Conservation (phyloP, 352 stramenopile genomes). For the Globisporangium yorkense region DNA sequence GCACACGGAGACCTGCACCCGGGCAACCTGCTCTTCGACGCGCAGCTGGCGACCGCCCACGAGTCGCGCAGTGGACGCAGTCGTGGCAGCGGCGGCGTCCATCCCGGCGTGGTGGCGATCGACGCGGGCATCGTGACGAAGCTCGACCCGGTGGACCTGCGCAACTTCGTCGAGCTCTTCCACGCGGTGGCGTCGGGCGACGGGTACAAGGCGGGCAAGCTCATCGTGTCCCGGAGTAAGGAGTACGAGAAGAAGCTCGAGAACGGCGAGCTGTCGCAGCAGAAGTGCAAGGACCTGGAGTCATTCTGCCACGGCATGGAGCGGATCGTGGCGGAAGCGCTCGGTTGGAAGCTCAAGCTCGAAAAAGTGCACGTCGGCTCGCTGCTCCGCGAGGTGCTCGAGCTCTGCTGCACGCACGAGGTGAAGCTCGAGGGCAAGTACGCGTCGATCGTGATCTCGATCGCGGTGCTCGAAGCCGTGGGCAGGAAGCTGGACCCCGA, state of each 20-base stretch:
- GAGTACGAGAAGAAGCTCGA: constrained; percentile 17
- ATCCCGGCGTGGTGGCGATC: constrained; percentile 60
- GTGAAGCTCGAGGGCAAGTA: constrained; percentile 94
- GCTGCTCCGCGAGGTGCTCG: constrained; percentile 71
- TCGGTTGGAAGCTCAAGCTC: constrained; percentile 57
- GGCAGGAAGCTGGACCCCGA: constrained; percentile 88
- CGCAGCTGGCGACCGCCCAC: background rate
- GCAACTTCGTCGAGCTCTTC: constrained; percentile 86
- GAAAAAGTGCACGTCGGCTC: constrained; percentile 74
- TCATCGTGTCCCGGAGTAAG: constrained; percentile 71
- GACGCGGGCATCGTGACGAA: constrained; percentile 84
- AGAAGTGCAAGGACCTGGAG: constrained; percentile 67
- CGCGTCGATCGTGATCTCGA: constrained; percentile 92
- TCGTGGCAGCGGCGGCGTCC: background rate
- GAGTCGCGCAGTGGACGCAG: background rate
- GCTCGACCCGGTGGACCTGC: constrained; percentile 65
- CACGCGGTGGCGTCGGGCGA: constrained; percentile 75
- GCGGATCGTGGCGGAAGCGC: constrained; percentile 57
- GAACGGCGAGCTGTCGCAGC: constrained; percentile 21
- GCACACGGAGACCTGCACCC: constrained; percentile 91
- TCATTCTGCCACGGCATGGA: constrained; percentile 73
- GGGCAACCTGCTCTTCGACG: constrained; percentile 86
- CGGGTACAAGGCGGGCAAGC: constrained; percentile 68
- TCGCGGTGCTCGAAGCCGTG: constrained; percentile 93
- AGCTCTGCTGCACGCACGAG: constrained; percentile 89